Evolutionary conservation across 495 filamentous ascomycete genomes (phyloP).

Genomic region (Aspergillus campestris): DNA sequence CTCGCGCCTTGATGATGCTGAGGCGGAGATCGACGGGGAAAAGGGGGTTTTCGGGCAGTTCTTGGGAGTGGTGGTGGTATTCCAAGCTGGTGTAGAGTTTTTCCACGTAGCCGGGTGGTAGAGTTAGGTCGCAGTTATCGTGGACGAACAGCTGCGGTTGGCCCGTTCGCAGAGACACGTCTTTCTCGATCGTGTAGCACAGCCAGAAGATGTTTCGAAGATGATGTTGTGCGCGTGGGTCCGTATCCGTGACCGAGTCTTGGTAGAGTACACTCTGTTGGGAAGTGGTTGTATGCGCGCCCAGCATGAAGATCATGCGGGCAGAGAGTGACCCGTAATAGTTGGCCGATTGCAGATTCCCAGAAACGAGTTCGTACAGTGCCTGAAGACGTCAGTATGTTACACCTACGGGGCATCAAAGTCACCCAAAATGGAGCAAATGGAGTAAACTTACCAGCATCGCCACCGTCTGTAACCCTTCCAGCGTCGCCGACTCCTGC

Average conservation of each 20-base stretch:
- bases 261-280: slow-evolving; percentile 1
- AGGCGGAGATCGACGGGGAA: slow-evolving; percentile 42
- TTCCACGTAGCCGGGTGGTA: slow-evolving; percentile 38
- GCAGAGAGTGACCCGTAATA: slow-evolving; percentile 34
- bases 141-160: slow-evolving; percentile 44
- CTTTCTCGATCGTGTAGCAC: slow-evolving; percentile 44
- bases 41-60: slow-evolving; percentile 26
- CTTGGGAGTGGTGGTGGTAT: slow-evolving; percentile 7
- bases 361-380: slow-evolving; percentile 34
- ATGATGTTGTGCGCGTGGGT: slow-evolving; percentile 18
- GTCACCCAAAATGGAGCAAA: not conserved
- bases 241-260: not conserved
- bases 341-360: slow-evolving; percentile 36
- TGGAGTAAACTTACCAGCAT: slow-evolving; percentile 31
- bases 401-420: too few species aligned
- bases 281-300: slow-evolving; percentile 26
- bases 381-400: slow-evolving; percentile 18
- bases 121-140: slow-evolving; percentile 45
- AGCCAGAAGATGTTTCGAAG: slow-evolving; percentile 47
- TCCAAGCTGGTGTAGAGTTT: slow-evolving; percentile 22
- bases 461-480: slow-evolving; percentile 33
- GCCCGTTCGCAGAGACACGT: slow-evolving; percentile 40
- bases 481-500: slow-evolving; percentile 30
- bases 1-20: slow-evolving; percentile 42
- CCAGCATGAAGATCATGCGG: slow-evolving; percentile 40